phyloP scores from a whole-genome alignment of 2,329 filamentous ascomycete species.

The Nakataea oryzae region DNA sequence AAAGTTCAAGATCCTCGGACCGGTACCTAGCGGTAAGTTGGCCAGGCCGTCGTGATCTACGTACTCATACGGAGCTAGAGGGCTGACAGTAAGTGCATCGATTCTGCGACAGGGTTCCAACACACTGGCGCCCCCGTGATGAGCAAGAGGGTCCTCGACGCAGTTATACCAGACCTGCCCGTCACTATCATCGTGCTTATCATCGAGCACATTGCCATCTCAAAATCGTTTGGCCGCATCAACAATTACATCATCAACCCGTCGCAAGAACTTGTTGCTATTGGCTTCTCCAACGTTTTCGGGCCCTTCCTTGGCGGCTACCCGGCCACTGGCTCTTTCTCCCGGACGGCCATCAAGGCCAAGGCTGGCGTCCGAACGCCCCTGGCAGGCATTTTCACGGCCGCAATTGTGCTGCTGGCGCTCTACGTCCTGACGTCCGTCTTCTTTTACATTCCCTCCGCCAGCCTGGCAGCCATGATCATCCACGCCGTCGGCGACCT shows the following conservation, averaged over 20 bases:
- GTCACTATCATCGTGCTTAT: conserved; percentile 87
- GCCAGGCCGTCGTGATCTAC: too few relatives aligned
- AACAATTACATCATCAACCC: conserved; percentile 96
- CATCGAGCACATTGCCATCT: conserved; percentile 94
- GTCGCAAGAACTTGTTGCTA: conserved; percentile 91
- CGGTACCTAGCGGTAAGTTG: conserved; percentile 60
- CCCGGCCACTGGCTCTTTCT: conserved; percentile 90
- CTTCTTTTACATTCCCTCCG: conserved; percentile 87
- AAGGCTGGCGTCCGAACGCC: conserved; percentile 92
- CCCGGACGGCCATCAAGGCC: conserved; percentile 90
- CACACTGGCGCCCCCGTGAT: conserved; percentile 65
- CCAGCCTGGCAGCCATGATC: conserved; percentile 76
- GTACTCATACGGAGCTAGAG: neutral
- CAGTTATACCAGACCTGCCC: conserved; percentile 65
- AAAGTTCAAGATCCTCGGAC: conserved; percentile 61
- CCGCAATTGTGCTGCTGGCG: conserved; percentile 72
- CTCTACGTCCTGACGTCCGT: conserved; percentile 81
- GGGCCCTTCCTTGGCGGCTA: conserved; percentile 89
- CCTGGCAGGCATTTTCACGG: conserved; percentile 82
- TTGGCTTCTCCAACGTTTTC: conserved; percentile 81
- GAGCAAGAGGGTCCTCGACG: conserved; percentile 52
- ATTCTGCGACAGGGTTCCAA: conserved; percentile 53
- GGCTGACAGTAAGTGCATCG: neutral
- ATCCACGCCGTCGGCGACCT: conserved; percentile 85
- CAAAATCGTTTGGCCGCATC: conserved; percentile 89